These are phyloP conservation scores for Phragmites australis DNA, from an alignment of 176 grass and related monocot species.

Conservation along the genomic window DNA sequence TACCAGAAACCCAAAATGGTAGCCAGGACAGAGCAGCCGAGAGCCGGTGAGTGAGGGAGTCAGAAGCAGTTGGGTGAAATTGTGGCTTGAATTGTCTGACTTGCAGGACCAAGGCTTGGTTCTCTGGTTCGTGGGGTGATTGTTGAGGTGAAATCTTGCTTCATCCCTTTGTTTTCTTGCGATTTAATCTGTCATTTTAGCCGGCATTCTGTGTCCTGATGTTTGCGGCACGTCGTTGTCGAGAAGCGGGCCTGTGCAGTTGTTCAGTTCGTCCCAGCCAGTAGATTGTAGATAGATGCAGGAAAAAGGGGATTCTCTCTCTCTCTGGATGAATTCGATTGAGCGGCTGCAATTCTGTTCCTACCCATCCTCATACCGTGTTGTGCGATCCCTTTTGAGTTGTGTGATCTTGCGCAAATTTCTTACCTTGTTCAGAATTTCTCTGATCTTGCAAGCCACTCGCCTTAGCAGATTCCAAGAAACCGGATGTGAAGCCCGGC, in stretches of 20 bases:
- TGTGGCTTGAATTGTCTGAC: neutral
- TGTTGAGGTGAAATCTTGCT: conserved; percentile 9
- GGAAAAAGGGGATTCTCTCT: neutral
- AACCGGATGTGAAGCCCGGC: conserved; percentile 21
- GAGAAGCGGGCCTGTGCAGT: neutral
- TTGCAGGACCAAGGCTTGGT: neutral
- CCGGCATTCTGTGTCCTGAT: neutral
- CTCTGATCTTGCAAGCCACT: neutral
- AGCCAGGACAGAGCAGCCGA: conserved; percentile 18
- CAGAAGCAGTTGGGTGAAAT: no score
- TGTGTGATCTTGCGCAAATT: neutral
- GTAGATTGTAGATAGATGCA: neutral
- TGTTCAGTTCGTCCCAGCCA: neutral
- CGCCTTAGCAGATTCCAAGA: neutral
- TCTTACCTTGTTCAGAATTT: neutral
- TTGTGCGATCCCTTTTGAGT: neutral
- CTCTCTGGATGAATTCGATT: neutral
- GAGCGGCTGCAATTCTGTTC: neutral
- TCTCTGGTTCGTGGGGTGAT: neutral
- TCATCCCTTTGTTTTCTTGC: neutral
- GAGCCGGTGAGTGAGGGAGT: neutral
- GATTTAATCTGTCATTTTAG: neutral
- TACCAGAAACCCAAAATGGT: conserved; percentile 28
- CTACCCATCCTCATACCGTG: neutral
- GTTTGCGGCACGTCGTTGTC: neutral